Evolutionary conservation across 257 asterid species (phyloP), one percentile per base, ranked within the genome.

Genomic region (Lavandula angustifolia): DNA sequence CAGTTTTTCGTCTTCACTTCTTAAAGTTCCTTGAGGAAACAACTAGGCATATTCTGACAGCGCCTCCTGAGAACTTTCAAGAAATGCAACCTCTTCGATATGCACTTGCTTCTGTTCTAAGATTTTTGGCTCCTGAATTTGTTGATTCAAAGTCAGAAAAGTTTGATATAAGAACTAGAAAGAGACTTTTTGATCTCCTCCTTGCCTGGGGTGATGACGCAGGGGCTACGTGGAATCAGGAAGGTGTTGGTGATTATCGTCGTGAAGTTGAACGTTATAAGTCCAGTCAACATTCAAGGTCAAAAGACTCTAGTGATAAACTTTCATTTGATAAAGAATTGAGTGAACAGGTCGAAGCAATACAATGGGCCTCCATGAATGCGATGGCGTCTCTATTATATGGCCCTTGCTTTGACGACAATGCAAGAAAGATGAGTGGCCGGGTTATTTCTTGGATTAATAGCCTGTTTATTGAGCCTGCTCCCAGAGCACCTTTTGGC

Each of bases 241-340:
- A 94, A 50, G 92, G 96, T 73, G 89, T 79, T 49, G 78, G 82
- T 71, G 99, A 94, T 77, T 94, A 94, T 74, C 88, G 99, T 46
- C 97, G 96, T 67, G 99, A 94, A 81, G 97, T 94, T 67, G 99
- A 94, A 66, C 96, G 97, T n/a, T 94, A 94, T 82, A 94, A 94
- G 82, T 73, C 95, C 50, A 80, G 87, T 65, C 99, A 94, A 77
- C 99, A 94, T 73, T 80, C 87, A 71, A 83, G 99, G 54, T 94
- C 99, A 40, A 94, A 94, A 71, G 97, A 94, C 78, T 94, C 99
- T 17, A 80, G 86, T 2, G 99, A 94, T 75, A 90, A 87, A 75
- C 85, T 94, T 66, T 86, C 99, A 68, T 94, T 94, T 73, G 99
- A 94, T 77, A 90, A 85, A 75, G 99, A 94, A 71, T 64, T 94